Evolutionary conservation across 371 early-diverging fungal genomes (phyloP).

Genomic region (Batkoa obscura): DNA sequence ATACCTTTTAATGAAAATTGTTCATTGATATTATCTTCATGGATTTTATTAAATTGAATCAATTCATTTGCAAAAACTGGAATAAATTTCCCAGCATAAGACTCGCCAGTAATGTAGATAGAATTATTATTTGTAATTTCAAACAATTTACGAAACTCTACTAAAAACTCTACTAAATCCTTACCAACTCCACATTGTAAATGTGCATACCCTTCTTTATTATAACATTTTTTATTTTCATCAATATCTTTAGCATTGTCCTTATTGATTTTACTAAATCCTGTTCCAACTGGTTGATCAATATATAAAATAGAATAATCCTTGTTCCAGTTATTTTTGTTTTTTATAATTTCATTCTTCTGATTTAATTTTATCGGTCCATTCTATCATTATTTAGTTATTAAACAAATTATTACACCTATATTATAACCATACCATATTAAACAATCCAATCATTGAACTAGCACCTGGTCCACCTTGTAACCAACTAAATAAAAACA

Average conservation of each 20-base stretch:
- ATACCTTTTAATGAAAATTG: constrained; percentile 47
- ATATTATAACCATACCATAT: constrained; percentile 8
- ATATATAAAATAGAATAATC: constrained; percentile 32
- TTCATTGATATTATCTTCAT: background rate
- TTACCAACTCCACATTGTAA: constrained; percentile 22
- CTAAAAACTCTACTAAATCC: constrained; percentile 24
- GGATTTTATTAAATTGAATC: background rate
- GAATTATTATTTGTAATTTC: constrained; percentile 16
- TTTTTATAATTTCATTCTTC: constrained; percentile 14
- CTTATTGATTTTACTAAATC: constrained; percentile 15
- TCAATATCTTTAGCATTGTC: too few relatives aligned
- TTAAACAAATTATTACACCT: background rate
- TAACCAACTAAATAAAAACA: constrained; percentile 17
- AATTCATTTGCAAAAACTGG: constrained; percentile 26
- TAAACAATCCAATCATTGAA: constrained; percentile 39
- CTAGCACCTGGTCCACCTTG: constrained; percentile 46
- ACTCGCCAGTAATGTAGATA: constrained; percentile 25
- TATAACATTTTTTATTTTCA: constrained; percentile 6
- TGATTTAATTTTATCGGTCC: constrained; percentile 20
- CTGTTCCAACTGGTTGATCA: constrained; percentile 49
- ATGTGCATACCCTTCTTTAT: constrained; percentile 19
- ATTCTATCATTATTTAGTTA: constrained; percentile 13
- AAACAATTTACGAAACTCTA: constrained; percentile 22
- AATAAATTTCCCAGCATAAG: constrained; percentile 38
- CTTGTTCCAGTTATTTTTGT: constrained; percentile 20